These are phyloP conservation scores for Hypomontagnella submonticulosa DNA, from an alignment of 495 filamentous ascomycete species.

Conservation along the genomic window DNA sequence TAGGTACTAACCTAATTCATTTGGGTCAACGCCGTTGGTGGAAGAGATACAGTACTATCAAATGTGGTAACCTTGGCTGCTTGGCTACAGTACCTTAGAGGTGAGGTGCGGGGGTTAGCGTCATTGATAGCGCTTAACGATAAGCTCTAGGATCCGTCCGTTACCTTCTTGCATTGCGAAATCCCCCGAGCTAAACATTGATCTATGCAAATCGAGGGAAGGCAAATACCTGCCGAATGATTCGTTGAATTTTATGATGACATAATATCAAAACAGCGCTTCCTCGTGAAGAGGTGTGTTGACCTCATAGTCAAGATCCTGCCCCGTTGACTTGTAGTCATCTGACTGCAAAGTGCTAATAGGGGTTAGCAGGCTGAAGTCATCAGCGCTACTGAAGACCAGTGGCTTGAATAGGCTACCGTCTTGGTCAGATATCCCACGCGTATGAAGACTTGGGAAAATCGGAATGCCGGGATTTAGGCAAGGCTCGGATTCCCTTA, in stretches of 20 bases:
- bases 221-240: constrained; percentile 1
- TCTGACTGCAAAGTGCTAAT: constrained; percentile 9
- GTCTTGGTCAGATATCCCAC: too few relatives aligned
- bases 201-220: not conserved
- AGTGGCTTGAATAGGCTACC: constrained; percentile 9
- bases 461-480: too few relatives aligned
- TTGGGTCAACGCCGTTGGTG: too few relatives aligned
- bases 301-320: constrained; percentile 29
- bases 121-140: constrained; percentile 30
- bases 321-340: constrained; percentile 6
- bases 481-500: too few relatives aligned
- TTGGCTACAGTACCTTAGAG: not conserved
- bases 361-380: constrained; percentile 1
- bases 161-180: too few relatives aligned
- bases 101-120: not conserved
- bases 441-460: too few relatives aligned
- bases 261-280: constrained; percentile 12
- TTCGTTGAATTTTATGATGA: constrained; percentile 27
- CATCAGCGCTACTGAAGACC: not conserved
- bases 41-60: too few relatives aligned
- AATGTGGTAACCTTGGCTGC: too few relatives aligned
- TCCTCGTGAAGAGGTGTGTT: constrained; percentile 27
- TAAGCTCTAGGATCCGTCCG: constrained; percentile 10
- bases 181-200: too few relatives aligned
- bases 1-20: too few relatives aligned